Conservation (phyloP, 139 green algal genomes). For the Micractinium conductrix region DNA sequence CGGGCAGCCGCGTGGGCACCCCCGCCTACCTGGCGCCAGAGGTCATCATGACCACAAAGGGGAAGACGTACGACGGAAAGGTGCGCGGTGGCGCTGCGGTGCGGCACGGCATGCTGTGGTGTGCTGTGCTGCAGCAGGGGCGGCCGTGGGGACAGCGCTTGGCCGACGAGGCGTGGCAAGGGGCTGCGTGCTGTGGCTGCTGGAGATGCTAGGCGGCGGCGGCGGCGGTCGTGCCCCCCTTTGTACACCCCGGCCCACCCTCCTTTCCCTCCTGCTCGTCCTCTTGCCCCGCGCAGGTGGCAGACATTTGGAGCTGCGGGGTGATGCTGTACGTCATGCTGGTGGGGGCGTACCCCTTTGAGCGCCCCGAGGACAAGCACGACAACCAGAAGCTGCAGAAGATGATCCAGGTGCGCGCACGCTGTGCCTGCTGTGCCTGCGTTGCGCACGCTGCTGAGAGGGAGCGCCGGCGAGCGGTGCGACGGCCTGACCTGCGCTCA, state of each 20-base stretch:
- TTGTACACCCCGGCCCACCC: too few relatives aligned
- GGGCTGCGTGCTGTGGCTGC: neutral
- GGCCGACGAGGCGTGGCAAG: neutral
- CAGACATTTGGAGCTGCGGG: conserved; percentile 97
- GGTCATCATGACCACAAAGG: conserved; percentile 88
- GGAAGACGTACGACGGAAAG: conserved; percentile 91
- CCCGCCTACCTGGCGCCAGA: conserved; percentile 98
- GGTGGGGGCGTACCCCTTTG: conserved; percentile 95
- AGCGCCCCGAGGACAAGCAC: conserved; percentile 87
- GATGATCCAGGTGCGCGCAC: conserved; percentile 70
- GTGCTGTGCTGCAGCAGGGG: too few relatives aligned
- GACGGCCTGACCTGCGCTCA: neutral
- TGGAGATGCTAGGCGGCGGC: too few relatives aligned
- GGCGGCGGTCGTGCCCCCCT: too few relatives aligned
- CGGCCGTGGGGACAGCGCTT: too few relatives aligned
- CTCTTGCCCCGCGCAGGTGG: too few relatives aligned
- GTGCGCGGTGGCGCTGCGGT: conserved; percentile 43
- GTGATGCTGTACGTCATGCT: conserved; percentile 99
- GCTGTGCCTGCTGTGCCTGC: neutral
- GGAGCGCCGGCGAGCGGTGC: too few relatives aligned
- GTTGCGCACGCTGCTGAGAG: too few relatives aligned
- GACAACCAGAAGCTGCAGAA: conserved; percentile 84
- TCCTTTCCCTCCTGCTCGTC: too few relatives aligned
- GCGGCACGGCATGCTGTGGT: too few relatives aligned
- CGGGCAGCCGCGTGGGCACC: conserved; percentile 92